Conservation (phyloP, 176 grass and related monocot genomes). For the Zea mays region Zm-B73-REFERENCE-NAM-5.0 NC_050100.1:148319001-148319500, state of each 20-base stretch:
- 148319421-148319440: constrained; percentile 54
- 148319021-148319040: not conserved
- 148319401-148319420: constrained; percentile 74
- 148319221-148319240: constrained; percentile 28
- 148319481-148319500: constrained; percentile 45
- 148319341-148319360: constrained; percentile 70
- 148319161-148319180: not conserved
- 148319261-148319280: not conserved
- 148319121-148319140: constrained; percentile 47
- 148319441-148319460: constrained; percentile 32
- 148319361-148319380: constrained; percentile 67
- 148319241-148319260: not conserved
- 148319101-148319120: no score
- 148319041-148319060: not conserved
- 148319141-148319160: constrained; percentile 19
- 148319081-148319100: not conserved
- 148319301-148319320: not conserved
- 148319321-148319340: no score
- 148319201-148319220: constrained; percentile 32
- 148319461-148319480: constrained; percentile 51
- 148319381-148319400: constrained; percentile 55
- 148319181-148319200: constrained; percentile 33
- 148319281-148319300: not conserved
- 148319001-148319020: not conserved
- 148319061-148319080: constrained; percentile 20